Evolutionary conservation across 192 early-diverging fungal genomes (phyloP).

Genomic region (Gigaspora rosea): DNA sequence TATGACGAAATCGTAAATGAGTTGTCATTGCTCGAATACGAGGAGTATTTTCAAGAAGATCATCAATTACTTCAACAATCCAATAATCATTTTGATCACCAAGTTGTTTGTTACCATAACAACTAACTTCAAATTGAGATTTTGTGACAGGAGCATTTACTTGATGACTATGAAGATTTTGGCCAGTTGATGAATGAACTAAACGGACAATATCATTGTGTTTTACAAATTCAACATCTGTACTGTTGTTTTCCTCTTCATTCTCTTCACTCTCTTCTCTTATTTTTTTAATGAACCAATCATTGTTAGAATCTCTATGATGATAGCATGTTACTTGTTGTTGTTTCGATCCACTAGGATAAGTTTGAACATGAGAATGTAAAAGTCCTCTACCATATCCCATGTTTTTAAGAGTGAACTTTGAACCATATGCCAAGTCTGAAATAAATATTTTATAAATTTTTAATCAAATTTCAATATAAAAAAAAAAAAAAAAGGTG

Average conservation of each 20-base stretch:
- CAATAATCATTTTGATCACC: constrained; percentile 91
- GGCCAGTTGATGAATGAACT: constrained; percentile 66
- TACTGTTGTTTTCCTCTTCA: too few species aligned
- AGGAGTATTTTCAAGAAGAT: constrained; percentile 53
- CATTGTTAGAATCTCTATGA: constrained; percentile 92
- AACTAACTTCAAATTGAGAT: constrained; percentile 83
- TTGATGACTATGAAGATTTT: constrained; percentile 86
- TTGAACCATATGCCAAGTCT: constrained; percentile 93
- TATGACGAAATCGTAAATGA: constrained; percentile 78
- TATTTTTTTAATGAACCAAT: constrained; percentile 74
- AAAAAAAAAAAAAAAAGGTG: too few species aligned
- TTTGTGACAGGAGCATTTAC: constrained; percentile 76
- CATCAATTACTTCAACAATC: constrained; percentile 82
- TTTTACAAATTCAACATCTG: constrained; percentile 64
- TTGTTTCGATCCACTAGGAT: constrained; percentile 86
- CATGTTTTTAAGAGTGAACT: constrained; percentile 80
- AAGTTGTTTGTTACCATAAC: constrained; percentile 76
- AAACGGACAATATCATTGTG: constrained; percentile 85
- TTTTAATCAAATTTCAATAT: too few species aligned
- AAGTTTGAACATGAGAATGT: constrained; percentile 90
- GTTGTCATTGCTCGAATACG: constrained; percentile 68
- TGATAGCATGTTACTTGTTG: constrained; percentile 96
- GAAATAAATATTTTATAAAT: too few species aligned
- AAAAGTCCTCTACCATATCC: constrained; percentile 85
- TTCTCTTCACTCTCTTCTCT: too few species aligned